Conservation (phyloP, 2,329 filamentous ascomycete genomes). For the Exophiala calicioides region DNA sequence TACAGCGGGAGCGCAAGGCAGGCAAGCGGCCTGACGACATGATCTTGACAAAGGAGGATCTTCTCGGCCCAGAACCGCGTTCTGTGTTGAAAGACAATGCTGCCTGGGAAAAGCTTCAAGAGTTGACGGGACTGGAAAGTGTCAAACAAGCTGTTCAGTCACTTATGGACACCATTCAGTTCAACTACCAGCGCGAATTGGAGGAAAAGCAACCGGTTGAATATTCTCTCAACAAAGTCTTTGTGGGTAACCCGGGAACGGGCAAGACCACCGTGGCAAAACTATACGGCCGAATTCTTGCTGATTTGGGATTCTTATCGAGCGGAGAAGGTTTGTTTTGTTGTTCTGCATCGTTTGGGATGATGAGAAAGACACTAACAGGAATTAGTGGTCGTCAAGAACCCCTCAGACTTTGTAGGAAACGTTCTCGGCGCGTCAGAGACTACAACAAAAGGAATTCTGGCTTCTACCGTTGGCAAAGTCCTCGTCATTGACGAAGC, state of each 20-base stretch:
- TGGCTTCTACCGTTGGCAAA: conserved; percentile 67
- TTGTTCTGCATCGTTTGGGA: not conserved
- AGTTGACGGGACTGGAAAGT: conserved; percentile 58
- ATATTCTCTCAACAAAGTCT: conserved; percentile 67
- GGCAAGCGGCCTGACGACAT: conserved; percentile 56
- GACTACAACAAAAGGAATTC: conserved; percentile 69
- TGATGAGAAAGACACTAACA: conserved; percentile 11
- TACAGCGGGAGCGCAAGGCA: conserved; percentile 51
- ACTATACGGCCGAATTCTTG: conserved; percentile 68
- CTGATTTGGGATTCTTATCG: conserved; percentile 65
- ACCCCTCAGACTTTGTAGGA: conserved; percentile 72
- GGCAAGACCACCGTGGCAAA: conserved; percentile 77
- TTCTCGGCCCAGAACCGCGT: conserved; percentile 69
- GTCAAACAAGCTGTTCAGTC: conserved; percentile 64
- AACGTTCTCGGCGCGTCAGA: conserved; percentile 66
- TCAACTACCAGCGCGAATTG: conserved; percentile 68
- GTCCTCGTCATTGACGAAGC: conserved; percentile 80
- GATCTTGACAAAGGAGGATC: conserved; percentile 64
- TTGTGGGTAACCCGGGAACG: conserved; percentile 71
- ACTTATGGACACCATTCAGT: conserved; percentile 61
- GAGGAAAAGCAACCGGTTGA: conserved; percentile 60
- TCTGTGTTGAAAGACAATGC: conserved; percentile 52
- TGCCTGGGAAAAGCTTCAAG: conserved; percentile 61
- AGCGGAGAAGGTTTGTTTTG: conserved; percentile 62
- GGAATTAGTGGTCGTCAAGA: conserved; percentile 64